Evolutionary conservation across 805 yeast genomes (phyloP).

Genomic region (Metschnikowia gruessii): DNA sequence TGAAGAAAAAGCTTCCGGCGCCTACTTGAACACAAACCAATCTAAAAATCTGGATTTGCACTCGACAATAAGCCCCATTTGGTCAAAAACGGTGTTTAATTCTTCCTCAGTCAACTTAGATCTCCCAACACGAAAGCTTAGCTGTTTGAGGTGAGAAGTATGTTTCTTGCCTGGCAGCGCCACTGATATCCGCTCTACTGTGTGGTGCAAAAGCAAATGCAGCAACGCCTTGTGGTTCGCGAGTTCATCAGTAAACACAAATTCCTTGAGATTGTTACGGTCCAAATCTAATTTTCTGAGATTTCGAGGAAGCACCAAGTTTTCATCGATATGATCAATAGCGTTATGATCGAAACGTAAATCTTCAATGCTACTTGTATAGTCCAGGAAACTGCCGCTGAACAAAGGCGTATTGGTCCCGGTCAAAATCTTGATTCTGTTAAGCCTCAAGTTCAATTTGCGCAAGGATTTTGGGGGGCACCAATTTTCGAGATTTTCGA

Average conservation of each 20-base stretch:
- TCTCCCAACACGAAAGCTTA: no score
- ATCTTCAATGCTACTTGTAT: slow-evolving; percentile 3
- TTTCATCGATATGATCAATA: slow-evolving; percentile 14
- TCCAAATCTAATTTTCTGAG: slow-evolving; percentile 17
- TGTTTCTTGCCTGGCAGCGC: no score
- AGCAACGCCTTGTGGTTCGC: slow-evolving; percentile 13
- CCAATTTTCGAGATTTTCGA: slow-evolving; percentile 22
- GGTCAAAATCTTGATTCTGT: slow-evolving; percentile 14
- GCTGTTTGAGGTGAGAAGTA: no score
- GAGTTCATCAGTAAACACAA: slow-evolving; percentile 14
- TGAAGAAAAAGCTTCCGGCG: no score
- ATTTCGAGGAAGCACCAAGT: slow-evolving; percentile 16
- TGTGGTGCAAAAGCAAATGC: no score
- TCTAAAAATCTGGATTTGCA: no score
- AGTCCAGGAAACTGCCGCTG: background rate
- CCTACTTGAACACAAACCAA: no score
- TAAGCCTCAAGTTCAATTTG: slow-evolving; percentile 15
- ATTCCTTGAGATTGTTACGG: slow-evolving; percentile 19
- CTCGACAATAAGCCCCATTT: no score
- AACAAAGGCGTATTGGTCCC: slow-evolving; percentile 15
- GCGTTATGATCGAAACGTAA: slow-evolving; percentile 19
- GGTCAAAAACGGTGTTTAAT: no score
- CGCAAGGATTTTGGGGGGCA: slow-evolving; percentile 17
- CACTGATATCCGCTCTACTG: no score
- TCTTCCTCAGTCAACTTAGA: no score